Evolutionary conservation across 202 grass and related monocot genomes (phyloP).

Genomic region (Hordeum pubiflorum): DNA sequence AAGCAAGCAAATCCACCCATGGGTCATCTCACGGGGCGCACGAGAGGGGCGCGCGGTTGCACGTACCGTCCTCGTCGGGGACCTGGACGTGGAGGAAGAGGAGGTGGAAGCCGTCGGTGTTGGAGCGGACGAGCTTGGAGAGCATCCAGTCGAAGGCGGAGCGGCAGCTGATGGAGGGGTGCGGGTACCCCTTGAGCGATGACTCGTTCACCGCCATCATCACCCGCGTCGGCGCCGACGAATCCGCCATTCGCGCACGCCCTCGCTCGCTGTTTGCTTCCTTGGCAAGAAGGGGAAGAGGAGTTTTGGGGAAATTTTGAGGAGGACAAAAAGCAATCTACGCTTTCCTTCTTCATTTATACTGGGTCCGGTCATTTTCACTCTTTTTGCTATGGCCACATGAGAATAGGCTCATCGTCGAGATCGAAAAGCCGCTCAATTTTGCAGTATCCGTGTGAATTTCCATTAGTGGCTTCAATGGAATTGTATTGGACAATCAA

Average conservation of each 20-base stretch:
- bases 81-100: constrained; percentile 88
- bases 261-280: constrained; percentile 32
- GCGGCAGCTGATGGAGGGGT: constrained; percentile 84
- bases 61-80: constrained; percentile 85
- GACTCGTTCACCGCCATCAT: constrained; percentile 92
- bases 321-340: not conserved
- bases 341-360: not conserved
- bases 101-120: constrained; percentile 62
- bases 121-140: constrained; percentile 86
- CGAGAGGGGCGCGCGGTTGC: not conserved
- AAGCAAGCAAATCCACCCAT: not conserved
- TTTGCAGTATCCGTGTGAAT: not conserved
- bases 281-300: constrained; percentile 19
- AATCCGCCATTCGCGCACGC: constrained; percentile 38
- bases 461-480: not conserved
- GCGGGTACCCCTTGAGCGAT: constrained; percentile 78
- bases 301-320: constrained; percentile 29
- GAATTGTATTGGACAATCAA: no score
- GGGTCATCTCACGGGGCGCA: not conserved
- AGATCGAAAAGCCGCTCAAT: not conserved
- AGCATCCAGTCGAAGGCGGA: constrained; percentile 90
- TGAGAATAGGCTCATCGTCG: not conserved
- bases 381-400: constrained; percentile 2
- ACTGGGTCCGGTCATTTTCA: not conserved
- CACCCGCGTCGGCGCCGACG: constrained; percentile 61